A percentile compares a stretch with the other conserved stretches of the same genome.
Conservation (phyloP, 306 rosid species). For the Comarum palustre region DNA sequence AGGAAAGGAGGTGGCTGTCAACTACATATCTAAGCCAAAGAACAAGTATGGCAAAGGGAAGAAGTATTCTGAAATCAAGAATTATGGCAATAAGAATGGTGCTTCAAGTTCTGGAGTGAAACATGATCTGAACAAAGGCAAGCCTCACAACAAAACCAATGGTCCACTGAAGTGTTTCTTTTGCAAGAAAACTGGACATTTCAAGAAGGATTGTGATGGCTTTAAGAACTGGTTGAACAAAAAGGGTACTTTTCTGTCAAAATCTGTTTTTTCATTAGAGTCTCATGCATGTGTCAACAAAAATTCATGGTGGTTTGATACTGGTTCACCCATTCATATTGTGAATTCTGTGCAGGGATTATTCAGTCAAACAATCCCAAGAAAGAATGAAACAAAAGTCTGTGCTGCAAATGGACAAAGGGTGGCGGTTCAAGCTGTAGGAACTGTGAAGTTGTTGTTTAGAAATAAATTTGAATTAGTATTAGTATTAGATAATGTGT, state of each 20-base stretch:
- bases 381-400: background rate
- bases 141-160: too few relatives aligned
- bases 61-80: too few relatives aligned
- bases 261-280: too few relatives aligned
- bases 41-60: too few relatives aligned
- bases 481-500: too few relatives aligned
- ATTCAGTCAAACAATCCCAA: background rate
- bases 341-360: background rate
- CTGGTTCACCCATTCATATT: background rate
- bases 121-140: background rate
- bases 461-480: background rate
- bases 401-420: background rate
- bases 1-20: background rate
- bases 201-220: background rate
- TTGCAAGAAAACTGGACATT: background rate
- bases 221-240: too few relatives aligned
- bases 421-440: background rate
- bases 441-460: background rate
- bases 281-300: background rate
- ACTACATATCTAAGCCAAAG: background rate
- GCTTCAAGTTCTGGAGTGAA: background rate
- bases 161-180: background rate
- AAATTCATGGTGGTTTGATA: background rate
- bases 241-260: too few relatives aligned
- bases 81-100: background rate